Conservation (phyloP, 2,329 filamentous ascomycete genomes). For the Arthrinium phaeospermum region DNA sequence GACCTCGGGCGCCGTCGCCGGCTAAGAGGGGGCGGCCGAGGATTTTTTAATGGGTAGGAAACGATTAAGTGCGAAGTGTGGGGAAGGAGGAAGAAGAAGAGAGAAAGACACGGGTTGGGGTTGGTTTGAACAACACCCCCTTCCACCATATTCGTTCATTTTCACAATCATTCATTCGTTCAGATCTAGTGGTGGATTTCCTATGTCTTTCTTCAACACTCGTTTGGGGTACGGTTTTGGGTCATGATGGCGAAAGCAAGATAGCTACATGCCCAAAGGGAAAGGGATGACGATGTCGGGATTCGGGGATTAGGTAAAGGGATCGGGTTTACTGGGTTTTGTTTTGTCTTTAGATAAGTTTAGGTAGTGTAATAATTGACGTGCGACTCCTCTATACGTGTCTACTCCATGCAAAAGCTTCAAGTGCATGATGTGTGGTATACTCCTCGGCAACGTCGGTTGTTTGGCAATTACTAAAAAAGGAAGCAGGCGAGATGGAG, state of each 20-base stretch:
- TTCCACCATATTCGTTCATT: not conserved
- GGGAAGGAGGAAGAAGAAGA: not conserved
- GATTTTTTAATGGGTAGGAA: not conserved
- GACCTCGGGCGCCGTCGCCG: not conserved
- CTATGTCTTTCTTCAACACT: not conserved
- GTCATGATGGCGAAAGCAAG: not conserved
- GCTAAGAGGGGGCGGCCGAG: not conserved
- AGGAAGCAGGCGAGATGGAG: not conserved
- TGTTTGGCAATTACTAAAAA: not conserved
- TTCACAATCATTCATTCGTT: not conserved
- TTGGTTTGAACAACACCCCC: not conserved
- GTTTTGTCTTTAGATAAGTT: constrained; percentile 6
- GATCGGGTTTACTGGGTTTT: not conserved
- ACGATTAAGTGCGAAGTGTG: too few relatives aligned
- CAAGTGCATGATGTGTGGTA: too few relatives aligned
- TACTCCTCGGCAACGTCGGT: too few relatives aligned
- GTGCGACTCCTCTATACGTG: not conserved
- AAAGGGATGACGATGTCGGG: not conserved
- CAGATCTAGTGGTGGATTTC: not conserved
- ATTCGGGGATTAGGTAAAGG: not conserved
- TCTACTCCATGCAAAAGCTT: not conserved
- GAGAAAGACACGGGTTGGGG: not conserved
- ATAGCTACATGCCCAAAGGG: not conserved
- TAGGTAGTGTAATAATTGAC: constrained; percentile 2
- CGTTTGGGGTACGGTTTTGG: not conserved